phyloP scores from a whole-genome alignment of 106 monocot genomes.

The Cymbidium sinense region DNA sequence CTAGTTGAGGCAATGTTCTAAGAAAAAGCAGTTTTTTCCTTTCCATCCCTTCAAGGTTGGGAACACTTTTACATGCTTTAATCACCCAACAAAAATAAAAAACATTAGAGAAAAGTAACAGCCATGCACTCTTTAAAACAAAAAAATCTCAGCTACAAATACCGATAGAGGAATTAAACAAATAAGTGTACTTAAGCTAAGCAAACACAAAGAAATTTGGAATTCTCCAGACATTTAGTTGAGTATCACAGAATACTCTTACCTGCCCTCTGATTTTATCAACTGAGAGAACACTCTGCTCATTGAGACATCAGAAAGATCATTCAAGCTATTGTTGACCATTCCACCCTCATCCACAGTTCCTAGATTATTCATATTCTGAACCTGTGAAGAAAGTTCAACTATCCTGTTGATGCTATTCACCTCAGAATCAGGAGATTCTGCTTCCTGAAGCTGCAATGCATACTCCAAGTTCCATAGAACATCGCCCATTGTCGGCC shows the following conservation, averaged over 20 bases:
- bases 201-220: neutral
- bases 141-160: neutral
- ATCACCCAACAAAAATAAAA: neutral
- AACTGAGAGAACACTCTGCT: constrained; percentile 80
- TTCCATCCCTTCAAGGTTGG: neutral
- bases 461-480: constrained; percentile 69
- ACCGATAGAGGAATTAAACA: neutral
- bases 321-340: constrained; percentile 2
- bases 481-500: constrained; percentile 66
- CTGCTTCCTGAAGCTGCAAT: constrained; percentile 53
- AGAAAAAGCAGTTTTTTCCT: neutral
- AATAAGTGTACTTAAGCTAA: constrained; percentile 5
- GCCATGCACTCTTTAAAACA: neutral
- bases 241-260: constrained; percentile 2
- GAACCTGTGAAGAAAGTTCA: constrained; percentile 24
- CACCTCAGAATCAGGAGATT: constrained; percentile 17
- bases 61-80: neutral
- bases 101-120: neutral
- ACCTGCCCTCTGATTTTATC: constrained; percentile 73
- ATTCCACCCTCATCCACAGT: neutral
- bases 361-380: constrained; percentile 11
- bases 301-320: constrained; percentile 63
- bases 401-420: constrained; percentile 44
- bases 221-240: neutral
- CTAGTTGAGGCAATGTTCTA: neutral